A percentile compares a stretch with the other conserved stretches of the same genome.
Evolutionary conservation across 1,139 yeast genomes (phyloP).

Genomic region (Candida sojae): DNA sequence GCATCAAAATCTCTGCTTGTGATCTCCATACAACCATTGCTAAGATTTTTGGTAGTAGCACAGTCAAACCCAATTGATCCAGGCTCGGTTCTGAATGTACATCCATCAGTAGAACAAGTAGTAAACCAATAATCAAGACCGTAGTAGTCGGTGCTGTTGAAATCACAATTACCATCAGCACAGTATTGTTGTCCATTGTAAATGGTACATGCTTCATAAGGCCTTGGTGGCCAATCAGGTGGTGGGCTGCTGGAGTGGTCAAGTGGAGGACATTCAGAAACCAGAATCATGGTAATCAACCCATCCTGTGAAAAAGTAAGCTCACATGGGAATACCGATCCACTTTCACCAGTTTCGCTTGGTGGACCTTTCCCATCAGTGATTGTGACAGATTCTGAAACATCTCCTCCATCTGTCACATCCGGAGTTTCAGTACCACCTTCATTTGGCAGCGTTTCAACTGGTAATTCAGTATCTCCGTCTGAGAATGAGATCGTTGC

Average conservation of each 20-base stretch:
- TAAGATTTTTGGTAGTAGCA: background rate
- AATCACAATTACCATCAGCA: conserved; percentile 3
- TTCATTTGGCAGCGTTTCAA: background rate
- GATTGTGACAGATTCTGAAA: too few relatives aligned
- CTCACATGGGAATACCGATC: too few relatives aligned
- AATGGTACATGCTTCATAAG: conserved; percentile 1
- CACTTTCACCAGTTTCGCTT: too few relatives aligned
- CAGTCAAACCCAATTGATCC: background rate
- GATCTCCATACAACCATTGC: conserved; percentile 1
- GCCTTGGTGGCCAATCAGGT: conserved; percentile 2
- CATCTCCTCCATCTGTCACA: too few relatives aligned
- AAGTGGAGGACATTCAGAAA: too few relatives aligned
- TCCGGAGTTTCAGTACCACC: too few relatives aligned
- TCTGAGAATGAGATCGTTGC: background rate
- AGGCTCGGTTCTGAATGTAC: background rate
- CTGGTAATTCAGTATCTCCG: background rate
- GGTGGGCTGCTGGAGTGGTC: background rate
- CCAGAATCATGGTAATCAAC: too few relatives aligned
- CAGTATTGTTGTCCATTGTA: background rate
- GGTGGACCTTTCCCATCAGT: too few relatives aligned
- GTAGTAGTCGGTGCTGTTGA: background rate
- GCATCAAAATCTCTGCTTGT: background rate
- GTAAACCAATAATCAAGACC: background rate
- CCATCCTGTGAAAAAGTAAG: too few relatives aligned
- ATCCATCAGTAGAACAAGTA: conserved; percentile 1